These are phyloP conservation scores for Blastobotrys aristatus DNA, from an alignment of 1,139 yeast species.

Conservation along the genomic window DNA sequence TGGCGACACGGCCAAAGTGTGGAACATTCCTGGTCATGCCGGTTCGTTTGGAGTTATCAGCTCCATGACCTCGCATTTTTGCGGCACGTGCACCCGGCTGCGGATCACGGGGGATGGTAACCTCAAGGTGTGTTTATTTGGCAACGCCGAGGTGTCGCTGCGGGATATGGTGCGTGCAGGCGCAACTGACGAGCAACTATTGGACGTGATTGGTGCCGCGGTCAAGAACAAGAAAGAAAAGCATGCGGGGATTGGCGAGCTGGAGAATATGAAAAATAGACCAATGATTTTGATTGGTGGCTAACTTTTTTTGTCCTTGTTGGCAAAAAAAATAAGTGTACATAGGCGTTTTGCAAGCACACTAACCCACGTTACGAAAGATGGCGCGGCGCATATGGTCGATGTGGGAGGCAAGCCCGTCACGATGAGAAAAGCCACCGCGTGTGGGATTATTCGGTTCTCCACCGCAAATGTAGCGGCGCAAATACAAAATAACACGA, in stretches of 20 bases:
- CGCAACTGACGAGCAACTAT: conserved; percentile 32
- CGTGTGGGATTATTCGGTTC: conserved; percentile 40
- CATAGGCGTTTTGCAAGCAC: conserved; percentile 1
- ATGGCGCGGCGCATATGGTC: conserved; percentile 48
- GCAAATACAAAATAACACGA: conserved; percentile 34
- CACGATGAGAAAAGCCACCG: conserved; percentile 41
- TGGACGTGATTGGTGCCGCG: conserved; percentile 40
- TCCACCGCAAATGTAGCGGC: conserved; percentile 31
- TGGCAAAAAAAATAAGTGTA: too few relatives aligned
- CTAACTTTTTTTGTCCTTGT: conserved; percentile 22
- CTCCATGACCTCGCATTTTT: conserved; percentile 49
- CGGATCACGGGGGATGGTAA: conserved; percentile 49
- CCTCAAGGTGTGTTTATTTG: conserved; percentile 48
- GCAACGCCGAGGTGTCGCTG: conserved; percentile 45
- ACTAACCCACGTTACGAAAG: conserved; percentile 40
- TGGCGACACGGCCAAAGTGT: conserved; percentile 48
- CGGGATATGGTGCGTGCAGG: conserved; percentile 41
- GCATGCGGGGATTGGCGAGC: conserved; percentile 46
- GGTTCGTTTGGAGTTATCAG: conserved; percentile 48
- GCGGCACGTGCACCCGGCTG: conserved; percentile 46
- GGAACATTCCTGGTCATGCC: conserved; percentile 36
- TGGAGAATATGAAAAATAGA: conserved; percentile 43
- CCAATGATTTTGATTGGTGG: conserved; percentile 55
- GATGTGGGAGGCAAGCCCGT: conserved; percentile 38
- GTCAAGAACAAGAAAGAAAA: conserved; percentile 43